Conservation (phyloP, 352 stramenopile genomes). For the Phytopythium boreale region DNA sequence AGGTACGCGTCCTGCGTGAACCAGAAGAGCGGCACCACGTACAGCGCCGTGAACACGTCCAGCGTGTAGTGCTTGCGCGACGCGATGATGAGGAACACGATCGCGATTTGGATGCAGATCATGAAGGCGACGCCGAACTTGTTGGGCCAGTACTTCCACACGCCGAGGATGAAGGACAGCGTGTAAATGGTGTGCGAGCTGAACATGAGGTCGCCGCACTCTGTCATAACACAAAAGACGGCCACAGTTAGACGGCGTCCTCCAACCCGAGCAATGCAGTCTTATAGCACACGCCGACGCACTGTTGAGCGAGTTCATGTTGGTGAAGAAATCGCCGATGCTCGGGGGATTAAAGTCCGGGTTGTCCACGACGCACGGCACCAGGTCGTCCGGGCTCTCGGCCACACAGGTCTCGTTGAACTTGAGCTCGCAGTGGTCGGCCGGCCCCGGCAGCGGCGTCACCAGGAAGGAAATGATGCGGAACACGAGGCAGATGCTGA, state of each 20-base stretch:
- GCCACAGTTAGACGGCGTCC: background rate
- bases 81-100: constrained; percentile 87
- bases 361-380: constrained; percentile 65
- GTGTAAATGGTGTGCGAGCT: constrained; percentile 93
- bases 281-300: background rate
- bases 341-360: constrained; percentile 67
- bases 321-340: constrained; percentile 50
- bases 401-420: constrained; percentile 58
- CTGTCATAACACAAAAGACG: background rate
- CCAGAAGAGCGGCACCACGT: constrained; percentile 88
- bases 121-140: constrained; percentile 72
- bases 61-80: constrained; percentile 90
- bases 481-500: constrained; percentile 70
- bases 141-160: constrained; percentile 88
- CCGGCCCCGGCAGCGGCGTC: constrained; percentile 63
- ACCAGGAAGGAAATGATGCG: constrained; percentile 83
- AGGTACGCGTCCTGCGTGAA: constrained; percentile 75
- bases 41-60: constrained; percentile 87
- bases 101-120: constrained; percentile 70
- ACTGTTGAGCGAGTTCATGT: constrained; percentile 73
- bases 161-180: constrained; percentile 79
- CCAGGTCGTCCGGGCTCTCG: constrained; percentile 42
- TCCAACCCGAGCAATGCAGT: background rate
- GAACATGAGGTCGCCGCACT: constrained; percentile 91
- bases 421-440: constrained; percentile 71